Evolutionary conservation across 129 eudicot species (phyloP), one percentile per base, ranked within the genome.

Genomic region (Helianthus tuberosus): DNA sequence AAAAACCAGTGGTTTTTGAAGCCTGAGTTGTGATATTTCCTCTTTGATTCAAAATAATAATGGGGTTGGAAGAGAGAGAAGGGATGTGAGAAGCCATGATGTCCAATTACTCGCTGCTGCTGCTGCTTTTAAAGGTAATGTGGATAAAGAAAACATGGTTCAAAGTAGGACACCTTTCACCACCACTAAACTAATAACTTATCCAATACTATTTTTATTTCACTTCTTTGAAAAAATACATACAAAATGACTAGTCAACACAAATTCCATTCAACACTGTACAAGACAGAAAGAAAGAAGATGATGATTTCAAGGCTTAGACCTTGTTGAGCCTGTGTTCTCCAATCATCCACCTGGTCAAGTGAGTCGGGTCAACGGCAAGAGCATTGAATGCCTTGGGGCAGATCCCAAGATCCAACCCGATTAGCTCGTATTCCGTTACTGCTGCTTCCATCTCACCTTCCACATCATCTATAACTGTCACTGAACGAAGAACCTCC

Each of bases 331-430:
- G 4, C 76, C 80, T 78, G 13, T 84, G 86, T 83, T 88, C 96
- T 43, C 98, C 96, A 46, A 89, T 80, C 77, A 93, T 86, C 93
- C 91, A 90, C 66, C 97, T 80, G 2, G 98, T 93, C 75, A 90
- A 74, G 54, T 87, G 96, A 53, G 86, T 84, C 2, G 98, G 91
- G 77, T 90, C 96, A 35, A 53, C 53, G 9, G 85, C 89, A 59
- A 83, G 69, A 51, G 86, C 88, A 68, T 67, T 83, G 51, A 87
- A 88, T 0, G 89, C 68, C 74, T 80, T 86, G 27, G 96, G 91
- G 66, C 85, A 60, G 61, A 90, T 84, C 74, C 98, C 98, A 48
- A 93, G 97, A 83, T 93, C 93, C 5, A 81, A 57, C 12, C 92
- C 87, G 16, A 86, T 73, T 39, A 71, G 75, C 53, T 75, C 74